Percentiles rank a stretch among this genome's conserved stretches.
phyloP scores from a whole-genome alignment of 805 yeast genomes.

The Candida manassasensis region DNA sequence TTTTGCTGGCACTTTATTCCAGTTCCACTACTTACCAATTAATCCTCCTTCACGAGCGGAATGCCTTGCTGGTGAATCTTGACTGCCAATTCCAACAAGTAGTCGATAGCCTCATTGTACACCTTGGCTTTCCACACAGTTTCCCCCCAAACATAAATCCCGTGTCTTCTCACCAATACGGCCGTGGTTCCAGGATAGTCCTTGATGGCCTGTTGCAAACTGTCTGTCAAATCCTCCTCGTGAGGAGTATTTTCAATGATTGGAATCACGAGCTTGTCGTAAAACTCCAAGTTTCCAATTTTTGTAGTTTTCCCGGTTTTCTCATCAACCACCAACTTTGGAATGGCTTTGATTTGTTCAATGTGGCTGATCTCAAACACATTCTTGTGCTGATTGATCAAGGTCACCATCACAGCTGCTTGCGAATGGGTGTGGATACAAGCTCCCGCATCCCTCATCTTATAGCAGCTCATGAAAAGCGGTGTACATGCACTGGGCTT shows the following conservation, averaged over 20 bases:
- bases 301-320: constrained; percentile 41
- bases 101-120: constrained; percentile 89
- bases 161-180: constrained; percentile 87
- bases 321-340: constrained; percentile 39
- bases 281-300: constrained; percentile 65
- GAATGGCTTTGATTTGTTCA: constrained; percentile 92
- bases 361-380: constrained; percentile 72
- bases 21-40: no score
- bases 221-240: constrained; percentile 75
- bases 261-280: constrained; percentile 77
- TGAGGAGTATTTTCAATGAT: constrained; percentile 87
- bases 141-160: constrained; percentile 96
- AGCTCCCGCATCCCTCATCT: constrained; percentile 73
- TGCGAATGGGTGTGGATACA: constrained; percentile 94
- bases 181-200: constrained; percentile 78
- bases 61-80: constrained; percentile 74
- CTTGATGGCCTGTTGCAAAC: constrained; percentile 58
- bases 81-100: constrained; percentile 76
- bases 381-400: constrained; percentile 53
- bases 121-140: constrained; percentile 89
- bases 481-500: constrained; percentile 97
- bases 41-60: constrained; percentile 35
- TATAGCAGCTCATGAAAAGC: constrained; percentile 69
- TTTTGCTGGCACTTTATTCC: no score
- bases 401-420: constrained; percentile 75